phyloP scores from a whole-genome alignment of 345 rosid genomes.

The Erodium maritimum region DNA sequence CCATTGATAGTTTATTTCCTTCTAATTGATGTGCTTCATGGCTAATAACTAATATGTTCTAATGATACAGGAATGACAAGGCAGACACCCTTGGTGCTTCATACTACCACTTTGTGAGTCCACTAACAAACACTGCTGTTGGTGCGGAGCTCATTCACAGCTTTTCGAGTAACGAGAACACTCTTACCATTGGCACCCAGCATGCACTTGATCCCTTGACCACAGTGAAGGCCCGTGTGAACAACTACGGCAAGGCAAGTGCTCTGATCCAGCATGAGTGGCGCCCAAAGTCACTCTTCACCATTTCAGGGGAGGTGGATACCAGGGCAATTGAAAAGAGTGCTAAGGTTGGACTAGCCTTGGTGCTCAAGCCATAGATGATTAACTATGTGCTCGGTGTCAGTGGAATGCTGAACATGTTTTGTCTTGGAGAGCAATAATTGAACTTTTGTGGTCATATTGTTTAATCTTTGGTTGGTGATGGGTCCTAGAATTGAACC shows the following conservation, averaged over 20 bases:
- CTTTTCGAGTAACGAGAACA: constrained; percentile 72
- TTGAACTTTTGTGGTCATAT: constrained; percentile 3
- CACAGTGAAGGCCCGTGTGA: constrained; percentile 71
- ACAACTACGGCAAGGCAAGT: constrained; percentile 72
- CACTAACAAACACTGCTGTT: constrained; percentile 69
- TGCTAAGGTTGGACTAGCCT: constrained; percentile 78
- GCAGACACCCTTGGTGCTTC: constrained; percentile 71
- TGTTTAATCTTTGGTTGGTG: constrained; percentile 20
- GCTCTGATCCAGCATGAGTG: constrained; percentile 94
- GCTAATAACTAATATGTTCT: neutral
- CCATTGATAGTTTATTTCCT: neutral
- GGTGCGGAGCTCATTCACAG: constrained; percentile 90
- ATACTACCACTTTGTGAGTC: constrained; percentile 81
- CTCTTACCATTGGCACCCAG: constrained; percentile 74
- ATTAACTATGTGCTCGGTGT: constrained; percentile 6
- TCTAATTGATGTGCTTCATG: neutral
- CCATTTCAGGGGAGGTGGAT: constrained; percentile 87
- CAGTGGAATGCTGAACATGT: neutral
- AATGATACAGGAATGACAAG: constrained; percentile 58
- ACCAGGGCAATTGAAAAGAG: constrained; percentile 85
- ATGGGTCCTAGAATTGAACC: constrained; percentile 26
- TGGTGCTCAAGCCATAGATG: constrained; percentile 69
- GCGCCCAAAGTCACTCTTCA: constrained; percentile 82
- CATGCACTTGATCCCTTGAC: constrained; percentile 87
- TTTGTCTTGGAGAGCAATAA: constrained; percentile 24